A percentile compares a stretch with the other conserved stretches of the same genome.
phyloP scores from a whole-genome alignment of 164 flowering plant genomes.

The Buxus sempervirens region DNA sequence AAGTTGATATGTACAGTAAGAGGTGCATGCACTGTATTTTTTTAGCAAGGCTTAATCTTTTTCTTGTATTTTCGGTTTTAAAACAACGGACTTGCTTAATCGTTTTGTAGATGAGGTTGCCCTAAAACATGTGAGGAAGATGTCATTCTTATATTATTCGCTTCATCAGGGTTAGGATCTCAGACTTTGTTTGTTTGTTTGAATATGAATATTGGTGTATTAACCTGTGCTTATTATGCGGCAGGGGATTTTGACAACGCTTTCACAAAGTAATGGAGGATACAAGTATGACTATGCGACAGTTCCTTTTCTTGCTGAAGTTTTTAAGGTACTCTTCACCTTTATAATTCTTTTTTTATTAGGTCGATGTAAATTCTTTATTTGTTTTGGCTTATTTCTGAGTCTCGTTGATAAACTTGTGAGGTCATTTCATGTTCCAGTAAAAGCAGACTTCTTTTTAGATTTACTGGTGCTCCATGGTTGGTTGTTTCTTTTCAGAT shows the following conservation, averaged over 20 bases:
- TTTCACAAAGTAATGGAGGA: slow-evolving; percentile 79
- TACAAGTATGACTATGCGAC: slow-evolving; percentile 90
- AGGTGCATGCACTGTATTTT: not conserved
- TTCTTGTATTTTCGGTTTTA: no score
- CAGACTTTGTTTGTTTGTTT: no score
- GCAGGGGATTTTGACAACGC: slow-evolving; percentile 89
- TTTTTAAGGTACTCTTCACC: slow-evolving; percentile 63
- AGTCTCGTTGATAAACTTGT: no score
- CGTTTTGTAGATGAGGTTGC: not conserved
- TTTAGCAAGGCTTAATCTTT: not conserved
- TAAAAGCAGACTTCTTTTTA: not conserved
- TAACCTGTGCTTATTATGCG: slow-evolving; percentile 1
- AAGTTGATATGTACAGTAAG: not conserved
- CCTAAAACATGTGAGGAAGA: not conserved
- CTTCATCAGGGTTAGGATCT: not conserved
- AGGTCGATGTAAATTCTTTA: not conserved
- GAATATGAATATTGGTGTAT: not conserved
- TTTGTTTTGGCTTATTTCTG: not conserved
- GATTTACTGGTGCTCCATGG: not conserved
- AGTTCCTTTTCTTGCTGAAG: slow-evolving; percentile 95
- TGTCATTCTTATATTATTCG: not conserved
- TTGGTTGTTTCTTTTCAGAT: not conserved
- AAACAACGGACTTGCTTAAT: not conserved
- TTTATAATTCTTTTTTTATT: not conserved
- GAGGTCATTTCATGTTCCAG: not conserved